Percentiles rank a stretch among this genome's conserved stretches.
Conservation (phyloP, 2,329 filamentous ascomycete genomes). For the Zalaria sp. region DNA sequence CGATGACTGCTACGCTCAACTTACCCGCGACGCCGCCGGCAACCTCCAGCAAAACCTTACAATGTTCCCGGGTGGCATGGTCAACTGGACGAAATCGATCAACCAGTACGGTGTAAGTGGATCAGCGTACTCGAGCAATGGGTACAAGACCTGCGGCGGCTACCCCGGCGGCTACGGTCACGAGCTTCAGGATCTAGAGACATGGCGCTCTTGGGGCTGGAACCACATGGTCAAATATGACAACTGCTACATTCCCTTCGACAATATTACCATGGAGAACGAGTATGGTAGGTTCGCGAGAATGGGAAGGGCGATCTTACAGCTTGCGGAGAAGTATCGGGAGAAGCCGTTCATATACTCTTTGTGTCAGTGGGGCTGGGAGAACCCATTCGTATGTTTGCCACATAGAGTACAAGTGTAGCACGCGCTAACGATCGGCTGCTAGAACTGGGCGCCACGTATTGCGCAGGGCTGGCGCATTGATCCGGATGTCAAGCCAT, state of each 20-base stretch:
- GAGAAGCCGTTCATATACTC: conserved; percentile 7
- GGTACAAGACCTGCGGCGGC: conserved; percentile 11
- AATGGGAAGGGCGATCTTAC: conserved; percentile 14
- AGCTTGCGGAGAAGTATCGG: conserved; percentile 6
- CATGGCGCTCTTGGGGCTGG: conserved; percentile 10
- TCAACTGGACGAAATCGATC: conserved; percentile 2
- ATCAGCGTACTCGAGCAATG: conserved; percentile 8
- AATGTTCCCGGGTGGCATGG: conserved; percentile 8
- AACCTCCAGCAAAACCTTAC: conserved; percentile 6
- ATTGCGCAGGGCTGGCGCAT: conserved; percentile 10
- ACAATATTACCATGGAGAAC: conserved; percentile 15
- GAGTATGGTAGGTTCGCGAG: conserved; percentile 14
- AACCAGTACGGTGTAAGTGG: conserved; percentile 6
- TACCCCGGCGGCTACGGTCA: conserved; percentile 11
- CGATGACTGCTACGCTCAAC: conserved; percentile 8
- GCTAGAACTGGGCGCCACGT: conserved; percentile 6
- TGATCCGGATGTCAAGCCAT: conserved; percentile 11
- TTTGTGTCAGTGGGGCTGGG: conserved; percentile 11
- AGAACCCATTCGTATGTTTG: conserved; percentile 6
- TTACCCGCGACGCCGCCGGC: conserved; percentile 6
- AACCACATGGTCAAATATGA: conserved; percentile 11
- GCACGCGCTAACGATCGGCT: too few relatives aligned
- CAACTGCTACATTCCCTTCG: conserved; percentile 14
- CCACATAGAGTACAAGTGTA: background rate
- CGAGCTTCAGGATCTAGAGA: conserved; percentile 10